phyloP scores from a whole-genome alignment of 345 rosid species.

The Noccaea caerulescens region DNA sequence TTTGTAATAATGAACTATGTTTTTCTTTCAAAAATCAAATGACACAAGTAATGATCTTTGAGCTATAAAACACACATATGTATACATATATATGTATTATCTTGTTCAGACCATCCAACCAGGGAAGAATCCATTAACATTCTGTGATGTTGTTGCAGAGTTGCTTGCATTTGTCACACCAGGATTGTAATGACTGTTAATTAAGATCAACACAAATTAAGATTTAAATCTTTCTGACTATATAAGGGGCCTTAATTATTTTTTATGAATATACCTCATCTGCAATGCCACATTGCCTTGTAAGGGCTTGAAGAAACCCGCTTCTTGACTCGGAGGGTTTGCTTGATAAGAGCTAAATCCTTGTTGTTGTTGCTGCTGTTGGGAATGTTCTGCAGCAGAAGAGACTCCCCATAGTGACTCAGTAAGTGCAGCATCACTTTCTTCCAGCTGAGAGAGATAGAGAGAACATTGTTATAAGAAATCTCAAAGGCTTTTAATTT shows the following conservation, averaged over 20 bases:
- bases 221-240: not conserved
- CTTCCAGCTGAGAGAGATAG: constrained; percentile 40
- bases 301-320: constrained; percentile 46
- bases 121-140: constrained; percentile 47
- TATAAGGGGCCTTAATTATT: not conserved
- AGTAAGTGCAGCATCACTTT: constrained; percentile 41
- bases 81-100: constrained; percentile 29
- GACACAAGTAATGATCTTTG: constrained; percentile 31
- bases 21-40: constrained; percentile 30
- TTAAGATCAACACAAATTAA: not conserved
- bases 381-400: constrained; percentile 37
- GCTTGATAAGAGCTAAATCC: constrained; percentile 34
- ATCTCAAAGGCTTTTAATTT: constrained; percentile 4
- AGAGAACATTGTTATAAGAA: constrained; percentile 3
- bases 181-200: constrained; percentile 44
- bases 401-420: constrained; percentile 39
- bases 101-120: constrained; percentile 51
- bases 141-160: constrained; percentile 47
- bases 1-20: constrained; percentile 40
- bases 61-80: constrained; percentile 37
- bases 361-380: constrained; percentile 35
- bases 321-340: constrained; percentile 38
- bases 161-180: constrained; percentile 37
- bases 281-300: constrained; percentile 45
- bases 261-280: constrained; percentile 42